These are phyloP conservation scores for Salix arbutifolia DNA, from an alignment of 345 rosid species.

Conservation along the genomic window DNA sequence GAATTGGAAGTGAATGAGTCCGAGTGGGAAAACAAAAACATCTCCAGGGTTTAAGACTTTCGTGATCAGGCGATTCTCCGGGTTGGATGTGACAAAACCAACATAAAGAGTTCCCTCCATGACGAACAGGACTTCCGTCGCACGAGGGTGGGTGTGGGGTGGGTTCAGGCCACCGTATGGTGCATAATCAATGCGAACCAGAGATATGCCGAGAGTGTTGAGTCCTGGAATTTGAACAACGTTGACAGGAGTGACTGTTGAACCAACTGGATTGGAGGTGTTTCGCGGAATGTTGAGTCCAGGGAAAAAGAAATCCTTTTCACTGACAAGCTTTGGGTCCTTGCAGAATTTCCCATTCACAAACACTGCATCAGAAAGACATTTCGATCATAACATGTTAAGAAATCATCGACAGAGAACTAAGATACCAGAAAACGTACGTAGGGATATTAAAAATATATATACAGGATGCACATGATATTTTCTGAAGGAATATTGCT, in stretches of 20 bases:
- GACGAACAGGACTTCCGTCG: neutral
- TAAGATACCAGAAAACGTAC: neutral
- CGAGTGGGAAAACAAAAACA: slow-evolving; percentile 7
- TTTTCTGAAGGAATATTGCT: neutral
- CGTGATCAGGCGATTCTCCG: slow-evolving; percentile 6
- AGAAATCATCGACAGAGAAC: neutral
- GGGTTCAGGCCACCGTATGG: neutral
- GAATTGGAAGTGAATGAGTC: slow-evolving; percentile 2
- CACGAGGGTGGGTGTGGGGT: slow-evolving; percentile 6
- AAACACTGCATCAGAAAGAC: neutral
- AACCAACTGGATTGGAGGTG: neutral
- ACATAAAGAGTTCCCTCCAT: slow-evolving; percentile 2
- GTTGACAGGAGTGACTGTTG: neutral
- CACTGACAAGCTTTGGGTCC: neutral
- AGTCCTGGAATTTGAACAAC: slow-evolving; percentile 2
- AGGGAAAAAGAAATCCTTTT: neutral
- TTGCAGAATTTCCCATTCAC: slow-evolving; percentile 11
- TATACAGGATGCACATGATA: too few relatives aligned
- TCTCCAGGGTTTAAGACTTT: slow-evolving; percentile 5
- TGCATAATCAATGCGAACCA: neutral
- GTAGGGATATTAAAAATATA: neutral
- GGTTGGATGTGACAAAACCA: slow-evolving; percentile 7
- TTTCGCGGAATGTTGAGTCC: neutral
- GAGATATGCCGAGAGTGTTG: slow-evolving; percentile 10
- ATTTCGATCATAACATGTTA: too few relatives aligned